Conservation (phyloP, 1,284 basidiomycete genomes). For the Ustilago xerochloae region DNA sequence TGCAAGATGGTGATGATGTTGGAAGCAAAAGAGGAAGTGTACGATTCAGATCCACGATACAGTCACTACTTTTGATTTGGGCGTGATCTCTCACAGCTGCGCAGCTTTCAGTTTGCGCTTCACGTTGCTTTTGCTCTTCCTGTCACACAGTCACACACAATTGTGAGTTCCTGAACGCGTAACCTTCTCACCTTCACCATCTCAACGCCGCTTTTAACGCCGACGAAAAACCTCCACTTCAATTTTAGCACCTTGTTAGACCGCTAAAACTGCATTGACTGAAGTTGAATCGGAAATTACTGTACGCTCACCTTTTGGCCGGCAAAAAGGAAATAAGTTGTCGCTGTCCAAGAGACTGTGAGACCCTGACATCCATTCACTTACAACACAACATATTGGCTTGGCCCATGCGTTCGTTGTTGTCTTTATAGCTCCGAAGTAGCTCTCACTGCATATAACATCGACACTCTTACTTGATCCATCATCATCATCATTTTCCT, state of each 20-base stretch:
- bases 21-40: background rate
- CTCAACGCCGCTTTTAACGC: conserved; percentile 5
- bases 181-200: background rate
- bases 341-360: too few species aligned
- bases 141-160: background rate
- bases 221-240: conserved; percentile 18
- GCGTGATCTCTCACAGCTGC: background rate
- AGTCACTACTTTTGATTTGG: too few species aligned
- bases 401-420: too few species aligned
- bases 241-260: background rate
- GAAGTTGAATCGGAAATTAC: background rate
- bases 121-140: background rate
- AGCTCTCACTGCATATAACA: too few species aligned
- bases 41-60: too few species aligned
- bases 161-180: background rate
- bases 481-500: background rate
- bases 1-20: background rate
- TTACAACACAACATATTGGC: too few species aligned
- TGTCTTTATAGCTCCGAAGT: too few species aligned
- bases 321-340: background rate
- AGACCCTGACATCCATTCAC: too few species aligned
- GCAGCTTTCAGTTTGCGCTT: too few species aligned
- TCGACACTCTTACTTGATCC: background rate
- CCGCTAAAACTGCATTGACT: background rate
- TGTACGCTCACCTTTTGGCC: too few species aligned